Base-by-base conservation (phyloP, 805 yeast genomes). In the Pichia cephalocereana region DNA sequence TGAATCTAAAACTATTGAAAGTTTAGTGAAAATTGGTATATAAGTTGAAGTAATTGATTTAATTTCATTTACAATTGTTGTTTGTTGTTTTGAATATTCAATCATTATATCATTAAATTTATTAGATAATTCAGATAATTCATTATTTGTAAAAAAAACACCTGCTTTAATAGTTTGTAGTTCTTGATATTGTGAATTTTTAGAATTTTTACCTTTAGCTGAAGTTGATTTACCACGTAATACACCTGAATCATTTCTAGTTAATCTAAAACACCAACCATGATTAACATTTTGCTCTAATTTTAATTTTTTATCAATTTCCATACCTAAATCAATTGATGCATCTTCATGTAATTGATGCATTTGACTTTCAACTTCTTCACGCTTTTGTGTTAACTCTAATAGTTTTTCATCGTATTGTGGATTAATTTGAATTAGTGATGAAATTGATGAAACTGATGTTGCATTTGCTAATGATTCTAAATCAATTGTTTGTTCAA, bases 101-200 rank as follows among this genome's bases (percentile, higher is more conserved):
- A 73, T 70, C 51, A 81, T 80, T 26, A 83, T 68, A 41, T 78
- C 77, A 14, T 69, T 67, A 55, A 80, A 81, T 49, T 80, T 77
- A 37, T 70, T 68, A 14, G 89, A 80, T 36, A 82, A 69, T n/a
- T 73, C 70, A 40, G 77, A 71, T 55, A 93, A 70, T 52, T 74
- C 74, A 40, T 70, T 65, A 2, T 96, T 87, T 10, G 96, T 88
- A 71, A 93, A 93, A 63, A 75, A 88, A 6, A 91, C 91, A 49
- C 99, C 99, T 2, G 96, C 96, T 62, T 93, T 93, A 31, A 88
- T 95, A 0, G 97, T 91, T 45, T 89, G 86, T 41, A 91, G 70
- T 63, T 93, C 97, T 45, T 75, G 75, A 61, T 82, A 90, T 38
- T 77, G 74, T 48, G 70, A 71, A 44, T 71, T 68, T 11, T 37